These are phyloP conservation scores for Elaeis guineensis DNA, from an alignment of 176 grass and related monocot genomes.

Conservation along the genomic window DNA sequence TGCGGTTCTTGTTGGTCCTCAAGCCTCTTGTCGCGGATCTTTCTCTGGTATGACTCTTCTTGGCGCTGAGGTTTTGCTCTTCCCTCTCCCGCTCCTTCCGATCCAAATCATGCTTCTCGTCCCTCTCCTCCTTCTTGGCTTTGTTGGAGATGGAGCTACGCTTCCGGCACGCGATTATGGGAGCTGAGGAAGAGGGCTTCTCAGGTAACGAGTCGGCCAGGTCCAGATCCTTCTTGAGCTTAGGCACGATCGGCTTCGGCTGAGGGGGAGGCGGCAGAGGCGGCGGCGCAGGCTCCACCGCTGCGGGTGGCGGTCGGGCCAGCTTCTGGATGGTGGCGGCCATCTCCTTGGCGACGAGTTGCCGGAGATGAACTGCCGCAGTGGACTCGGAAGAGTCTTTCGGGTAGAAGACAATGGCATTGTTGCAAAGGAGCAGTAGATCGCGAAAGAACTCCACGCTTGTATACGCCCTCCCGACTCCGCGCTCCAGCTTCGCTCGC, in stretches of 20 bases:
- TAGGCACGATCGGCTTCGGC: constrained; percentile 5
- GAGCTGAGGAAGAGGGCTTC: constrained; percentile 26
- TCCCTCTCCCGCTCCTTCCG: constrained; percentile 17
- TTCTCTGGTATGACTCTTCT: constrained; percentile 21
- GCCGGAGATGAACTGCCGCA: constrained; percentile 37
- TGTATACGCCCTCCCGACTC: constrained; percentile 11
- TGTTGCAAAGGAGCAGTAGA: constrained; percentile 59
- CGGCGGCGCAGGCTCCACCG: no score
- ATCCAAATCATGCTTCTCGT: constrained; percentile 15
- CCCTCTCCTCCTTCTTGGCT: constrained; percentile 23
- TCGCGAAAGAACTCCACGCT: constrained; percentile 71
- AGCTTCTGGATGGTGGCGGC: constrained; percentile 7
- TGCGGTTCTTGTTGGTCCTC: constrained; percentile 46
- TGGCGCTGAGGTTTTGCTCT: constrained; percentile 10
- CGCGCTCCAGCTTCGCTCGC: constrained; percentile 30
- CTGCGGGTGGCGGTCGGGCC: neutral
- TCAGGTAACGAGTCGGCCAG: constrained; percentile 41
- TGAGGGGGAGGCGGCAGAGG: neutral
- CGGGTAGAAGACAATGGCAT: constrained; percentile 74
- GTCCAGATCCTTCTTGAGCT: constrained; percentile 40
- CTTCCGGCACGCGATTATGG: constrained; percentile 68
- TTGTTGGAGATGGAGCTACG: constrained; percentile 56
- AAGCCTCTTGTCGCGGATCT: constrained; percentile 18
- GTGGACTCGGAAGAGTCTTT: constrained; percentile 40
- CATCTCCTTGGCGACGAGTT: constrained; percentile 36